Percentiles rank a stretch among this genome's conserved stretches.
phyloP scores from a whole-genome alignment of 257 asterid genomes.

The Leonotis leonurus region DNA sequence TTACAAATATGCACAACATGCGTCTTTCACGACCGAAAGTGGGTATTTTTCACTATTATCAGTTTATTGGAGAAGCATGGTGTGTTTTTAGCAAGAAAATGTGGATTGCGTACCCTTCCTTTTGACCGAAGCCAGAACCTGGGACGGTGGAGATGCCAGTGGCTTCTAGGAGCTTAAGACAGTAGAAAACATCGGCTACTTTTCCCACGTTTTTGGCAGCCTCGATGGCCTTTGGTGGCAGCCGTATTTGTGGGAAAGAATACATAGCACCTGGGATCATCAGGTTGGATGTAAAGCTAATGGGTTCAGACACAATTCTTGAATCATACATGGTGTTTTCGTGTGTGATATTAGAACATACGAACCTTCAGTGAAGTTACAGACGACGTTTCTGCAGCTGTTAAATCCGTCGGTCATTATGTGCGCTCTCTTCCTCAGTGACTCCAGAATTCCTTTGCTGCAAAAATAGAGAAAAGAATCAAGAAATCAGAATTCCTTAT shows the following conservation, averaged over 20 bases:
- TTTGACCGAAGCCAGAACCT: conserved; percentile 97
- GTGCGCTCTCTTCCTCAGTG: conserved; percentile 86
- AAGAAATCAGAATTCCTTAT: background rate
- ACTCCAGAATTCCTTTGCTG: conserved; percentile 90
- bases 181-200: conserved; percentile 85
- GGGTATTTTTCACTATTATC: too few species aligned
- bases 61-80: too few species aligned
- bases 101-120: conserved; percentile 67
- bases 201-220: conserved; percentile 82
- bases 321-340: background rate
- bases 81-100: background rate
- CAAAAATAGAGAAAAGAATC: conserved; percentile 8
- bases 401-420: conserved; percentile 97
- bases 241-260: conserved; percentile 95
- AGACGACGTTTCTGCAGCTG: conserved; percentile 94
- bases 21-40: too few species aligned
- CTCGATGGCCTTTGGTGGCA: conserved; percentile 91
- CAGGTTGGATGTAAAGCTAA: too few species aligned
- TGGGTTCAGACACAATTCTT: background rate
- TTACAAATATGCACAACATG: too few species aligned
- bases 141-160: conserved; percentile 99
- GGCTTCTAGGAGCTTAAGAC: conserved; percentile 92
- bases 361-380: conserved; percentile 96
- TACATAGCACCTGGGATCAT: conserved; percentile 98
- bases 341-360: background rate